phyloP scores from a whole-genome alignment of 2,329 filamentous ascomycete species.

The Clarireedia homoeocarpa region DNA sequence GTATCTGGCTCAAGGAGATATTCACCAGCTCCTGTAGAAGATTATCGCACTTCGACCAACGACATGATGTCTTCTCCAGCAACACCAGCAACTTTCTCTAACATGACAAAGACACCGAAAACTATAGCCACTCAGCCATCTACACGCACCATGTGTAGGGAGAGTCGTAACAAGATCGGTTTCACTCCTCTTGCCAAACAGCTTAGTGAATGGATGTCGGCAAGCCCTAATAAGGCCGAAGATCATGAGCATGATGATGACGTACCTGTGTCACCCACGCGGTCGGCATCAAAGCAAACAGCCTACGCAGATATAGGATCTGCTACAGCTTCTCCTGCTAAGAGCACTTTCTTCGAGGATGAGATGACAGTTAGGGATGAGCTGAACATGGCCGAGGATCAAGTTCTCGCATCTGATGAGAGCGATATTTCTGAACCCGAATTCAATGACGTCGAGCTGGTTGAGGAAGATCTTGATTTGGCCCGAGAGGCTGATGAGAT shows the following conservation, averaged over 20 bases:
- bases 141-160: neutral
- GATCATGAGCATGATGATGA: slow-evolving; percentile 7
- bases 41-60: slow-evolving; percentile 26
- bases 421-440: slow-evolving; percentile 19
- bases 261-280: slow-evolving; percentile 14
- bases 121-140: slow-evolving; percentile 9
- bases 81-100: slow-evolving; percentile 35
- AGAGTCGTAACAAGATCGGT: slow-evolving; percentile 34
- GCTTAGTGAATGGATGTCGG: slow-evolving; percentile 54
- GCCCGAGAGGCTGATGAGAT: slow-evolving; percentile 52
- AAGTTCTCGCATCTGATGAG: slow-evolving; percentile 23
- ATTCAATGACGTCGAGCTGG: slow-evolving; percentile 41
- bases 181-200: slow-evolving; percentile 58
- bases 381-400: slow-evolving; percentile 27
- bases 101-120: slow-evolving; percentile 19
- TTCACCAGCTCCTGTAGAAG: slow-evolving; percentile 17
- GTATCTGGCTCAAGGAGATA: slow-evolving; percentile 27
- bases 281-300: neutral
- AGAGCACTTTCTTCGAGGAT: slow-evolving; percentile 52
- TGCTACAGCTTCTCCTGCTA: slow-evolving; percentile 26
- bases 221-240: slow-evolving; percentile 43
- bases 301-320: neutral
- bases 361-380: slow-evolving; percentile 45
- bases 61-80: slow-evolving; percentile 29
- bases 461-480: slow-evolving; percentile 50